These are phyloP conservation scores for Podaxis mareebaensis DNA, from an alignment of 768 basidiomycete genomes.

Conservation along the genomic window DNA sequence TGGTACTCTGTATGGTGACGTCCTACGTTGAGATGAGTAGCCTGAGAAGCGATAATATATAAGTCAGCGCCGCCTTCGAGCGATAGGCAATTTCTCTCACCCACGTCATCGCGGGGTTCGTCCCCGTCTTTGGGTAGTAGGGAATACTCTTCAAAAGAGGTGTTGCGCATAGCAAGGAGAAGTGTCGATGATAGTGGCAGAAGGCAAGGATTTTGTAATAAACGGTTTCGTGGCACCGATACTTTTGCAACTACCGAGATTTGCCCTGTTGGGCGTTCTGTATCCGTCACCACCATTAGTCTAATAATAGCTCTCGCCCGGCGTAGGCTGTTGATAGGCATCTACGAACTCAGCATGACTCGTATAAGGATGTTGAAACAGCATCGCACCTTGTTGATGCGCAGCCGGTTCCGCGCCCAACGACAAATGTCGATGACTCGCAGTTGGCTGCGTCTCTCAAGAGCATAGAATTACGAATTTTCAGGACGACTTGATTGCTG, in stretches of 20 bases:
- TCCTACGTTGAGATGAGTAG: neutral
- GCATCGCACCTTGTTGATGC: neutral
- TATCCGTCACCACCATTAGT: neutral
- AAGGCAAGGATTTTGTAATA: neutral
- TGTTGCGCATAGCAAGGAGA: neutral
- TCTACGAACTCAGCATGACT: neutral
- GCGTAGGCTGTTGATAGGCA: neutral
- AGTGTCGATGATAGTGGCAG: neutral
- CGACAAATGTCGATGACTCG: neutral
- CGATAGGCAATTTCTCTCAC: neutral
- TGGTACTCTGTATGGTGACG: neutral
- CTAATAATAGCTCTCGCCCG: neutral
- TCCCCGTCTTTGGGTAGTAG: constrained; percentile 4
- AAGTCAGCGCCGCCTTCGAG: neutral
- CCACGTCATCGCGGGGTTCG: neutral
- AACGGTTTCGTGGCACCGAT: neutral
- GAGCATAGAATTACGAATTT: neutral
- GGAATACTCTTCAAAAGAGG: constrained; percentile 10
- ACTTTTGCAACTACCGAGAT: constrained; percentile 6
- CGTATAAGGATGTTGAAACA: neutral
- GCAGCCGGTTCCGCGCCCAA: neutral
- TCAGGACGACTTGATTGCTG: neutral
- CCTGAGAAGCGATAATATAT: neutral
- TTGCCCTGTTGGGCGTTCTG: constrained; percentile 7
- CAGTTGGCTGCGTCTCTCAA: neutral